Evolutionary conservation across 345 rosid genomes (phyloP), one percentile per base, ranked within the genome.

Genomic region (Citrus mangshanensis): DNA sequence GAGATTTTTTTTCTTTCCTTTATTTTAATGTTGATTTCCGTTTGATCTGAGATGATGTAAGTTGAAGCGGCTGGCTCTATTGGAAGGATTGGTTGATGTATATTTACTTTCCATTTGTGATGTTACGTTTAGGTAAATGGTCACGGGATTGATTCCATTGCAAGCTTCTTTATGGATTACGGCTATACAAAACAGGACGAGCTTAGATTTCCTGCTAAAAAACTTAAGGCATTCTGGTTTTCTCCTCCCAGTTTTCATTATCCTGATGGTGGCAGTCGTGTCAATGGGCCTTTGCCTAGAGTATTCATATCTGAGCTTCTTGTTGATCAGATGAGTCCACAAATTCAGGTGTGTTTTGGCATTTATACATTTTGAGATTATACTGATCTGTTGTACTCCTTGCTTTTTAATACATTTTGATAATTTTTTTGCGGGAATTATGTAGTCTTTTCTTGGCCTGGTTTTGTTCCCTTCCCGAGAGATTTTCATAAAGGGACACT

Each of bases 291-390:
- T 78, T 85, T 93, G 66, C 98, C 98, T 0, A 87, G 99, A 84
- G 81, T 92, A 42, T 95, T 95, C 68, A 92, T 95, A 80, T 95
- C 99, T 2, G 99, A 95, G 87, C 96, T 95, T 71, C 95, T 95
- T 73, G 94, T 95, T 1, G 90, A 92, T 16, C 90, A 92, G 78
- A 82, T 92, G 88, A 93, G 90, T 79, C 82, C 93, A 54, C 89
- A 88, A 80, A 82, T 95, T 74, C 98, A 91, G 93, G 98, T 92
- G 76, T 55, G 81, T 76, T 32, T 76, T 9, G 7, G 4, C 14
- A 7, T 37, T 35, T 30, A 63, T 61, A 61, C 49, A 19, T 34
- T 9, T 61, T 54, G 25, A 28, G 9, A 25, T 78, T 14, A 66
- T 21, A 21, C 46, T 66, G 49, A 66, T 66, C 69, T 28, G 64